These are phyloP conservation scores for Venturia effusa DNA, from an alignment of 2,329 filamentous ascomycete genomes.

Conservation along the genomic window DNA sequence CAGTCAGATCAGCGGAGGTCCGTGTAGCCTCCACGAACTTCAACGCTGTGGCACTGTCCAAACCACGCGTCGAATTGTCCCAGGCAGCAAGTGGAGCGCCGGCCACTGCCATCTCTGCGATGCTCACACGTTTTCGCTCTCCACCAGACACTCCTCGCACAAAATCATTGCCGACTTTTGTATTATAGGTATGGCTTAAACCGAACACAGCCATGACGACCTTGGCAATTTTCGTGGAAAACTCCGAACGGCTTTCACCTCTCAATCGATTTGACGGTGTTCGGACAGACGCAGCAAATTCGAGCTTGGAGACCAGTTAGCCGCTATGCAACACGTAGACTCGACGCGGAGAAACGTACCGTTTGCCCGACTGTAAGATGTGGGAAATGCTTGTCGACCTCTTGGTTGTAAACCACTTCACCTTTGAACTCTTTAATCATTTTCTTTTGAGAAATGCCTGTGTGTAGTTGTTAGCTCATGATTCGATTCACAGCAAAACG, in stretches of 20 bases:
- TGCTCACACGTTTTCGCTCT: constrained; percentile 45
- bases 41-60: constrained; percentile 47
- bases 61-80: constrained; percentile 39
- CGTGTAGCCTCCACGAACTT: constrained; percentile 46
- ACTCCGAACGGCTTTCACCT: constrained; percentile 48
- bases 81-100: constrained; percentile 30
- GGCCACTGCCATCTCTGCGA: constrained; percentile 41
- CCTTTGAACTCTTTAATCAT: constrained; percentile 37
- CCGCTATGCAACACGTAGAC: too few species aligned
- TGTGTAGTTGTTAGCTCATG: constrained; percentile 8
- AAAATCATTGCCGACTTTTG: constrained; percentile 47
- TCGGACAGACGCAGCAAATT: constrained; percentile 52
- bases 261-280: constrained; percentile 43
- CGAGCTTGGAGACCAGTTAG: constrained; percentile 14
- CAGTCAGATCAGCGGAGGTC: constrained; percentile 37
- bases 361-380: constrained; percentile 48
- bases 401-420: constrained; percentile 35
- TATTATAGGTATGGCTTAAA: constrained; percentile 44
- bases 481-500: neutral
- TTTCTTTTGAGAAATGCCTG: constrained; percentile 16
- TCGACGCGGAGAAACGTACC: constrained; percentile 32
- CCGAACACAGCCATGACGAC: constrained; percentile 53
- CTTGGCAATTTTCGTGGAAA: constrained; percentile 50
- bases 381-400: constrained; percentile 43
- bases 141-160: constrained; percentile 50